Conservation (phyloP, 2,329 filamentous ascomycete species). For the Zymoseptoria ardabiliae region DNA sequence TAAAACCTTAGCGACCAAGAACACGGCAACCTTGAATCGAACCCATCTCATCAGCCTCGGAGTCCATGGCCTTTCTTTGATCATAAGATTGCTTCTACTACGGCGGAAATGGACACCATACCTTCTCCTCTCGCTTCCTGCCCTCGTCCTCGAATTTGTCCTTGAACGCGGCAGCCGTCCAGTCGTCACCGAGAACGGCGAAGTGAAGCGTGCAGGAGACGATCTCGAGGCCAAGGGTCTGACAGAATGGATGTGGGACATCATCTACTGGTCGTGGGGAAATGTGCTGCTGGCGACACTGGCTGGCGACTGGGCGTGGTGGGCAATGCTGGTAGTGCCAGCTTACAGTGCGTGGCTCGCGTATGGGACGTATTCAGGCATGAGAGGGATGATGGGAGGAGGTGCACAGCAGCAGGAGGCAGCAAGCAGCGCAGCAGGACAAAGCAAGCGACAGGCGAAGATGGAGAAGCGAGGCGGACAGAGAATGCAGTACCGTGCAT, state of each 20-base stretch:
- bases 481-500: conserved; percentile 40
- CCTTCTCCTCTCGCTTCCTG: conserved; percentile 63
- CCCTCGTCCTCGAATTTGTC: conserved; percentile 72
- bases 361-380: conserved; percentile 41
- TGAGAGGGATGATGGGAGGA: conserved; percentile 36
- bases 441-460: conserved; percentile 45
- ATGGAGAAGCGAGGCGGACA: conserved; percentile 47
- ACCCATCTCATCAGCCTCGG: conserved; percentile 69
- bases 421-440: conserved; percentile 24
- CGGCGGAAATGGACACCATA: conserved; percentile 55
- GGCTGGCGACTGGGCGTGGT: conserved; percentile 75
- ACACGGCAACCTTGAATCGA: conserved; percentile 67
- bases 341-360: conserved; percentile 39
- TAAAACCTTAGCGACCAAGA: conserved; percentile 65
- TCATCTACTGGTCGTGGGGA: conserved; percentile 89
- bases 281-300: conserved; percentile 64
- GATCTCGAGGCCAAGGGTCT: conserved; percentile 80
- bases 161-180: conserved; percentile 82
- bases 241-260: conserved; percentile 98
- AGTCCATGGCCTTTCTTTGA: conserved; percentile 67
- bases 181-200: conserved; percentile 51
- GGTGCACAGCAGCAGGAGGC: conserved; percentile 24
- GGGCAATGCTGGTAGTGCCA: conserved; percentile 48
- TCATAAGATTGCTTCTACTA: conserved; percentile 59
- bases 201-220: conserved; percentile 72